Evolutionary conservation across 2,329 filamentous ascomycete species (phyloP).

Genomic region (Purpureocillium takamizusanense): DNA sequence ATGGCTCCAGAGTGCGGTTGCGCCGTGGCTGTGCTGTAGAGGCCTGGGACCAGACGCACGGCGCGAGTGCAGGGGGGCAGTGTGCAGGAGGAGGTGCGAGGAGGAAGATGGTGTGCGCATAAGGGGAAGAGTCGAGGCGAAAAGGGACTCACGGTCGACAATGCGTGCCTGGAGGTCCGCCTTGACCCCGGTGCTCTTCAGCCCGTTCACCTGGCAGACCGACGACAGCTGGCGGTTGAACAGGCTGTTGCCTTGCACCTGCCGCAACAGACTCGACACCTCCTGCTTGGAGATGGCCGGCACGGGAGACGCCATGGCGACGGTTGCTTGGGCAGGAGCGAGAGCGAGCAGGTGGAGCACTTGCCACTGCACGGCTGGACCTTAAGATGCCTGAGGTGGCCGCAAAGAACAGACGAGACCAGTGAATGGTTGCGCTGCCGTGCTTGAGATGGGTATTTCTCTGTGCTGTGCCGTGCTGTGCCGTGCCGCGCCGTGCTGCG

Average conservation of each 20-base stretch:
- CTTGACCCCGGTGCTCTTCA: constrained; percentile 79
- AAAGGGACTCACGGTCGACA: constrained; percentile 57
- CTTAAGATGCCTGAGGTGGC: too few species aligned
- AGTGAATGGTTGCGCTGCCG: too few species aligned
- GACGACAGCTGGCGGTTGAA: constrained; percentile 60
- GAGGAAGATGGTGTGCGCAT: background rate
- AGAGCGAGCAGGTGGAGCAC: background rate
- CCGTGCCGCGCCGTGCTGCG: too few species aligned
- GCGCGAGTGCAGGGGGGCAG: too few species aligned
- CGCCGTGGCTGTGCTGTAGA: too few species aligned
- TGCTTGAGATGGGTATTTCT: too few species aligned
- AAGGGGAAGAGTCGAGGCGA: background rate
- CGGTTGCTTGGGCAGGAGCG: background rate
- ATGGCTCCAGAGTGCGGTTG: too few species aligned
- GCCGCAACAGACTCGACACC: constrained; percentile 33
- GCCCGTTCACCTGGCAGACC: constrained; percentile 65
- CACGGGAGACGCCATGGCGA: constrained; percentile 15
- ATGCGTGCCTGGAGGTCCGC: constrained; percentile 71
- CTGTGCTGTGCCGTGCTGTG: too few species aligned
- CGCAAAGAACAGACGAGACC: too few species aligned
- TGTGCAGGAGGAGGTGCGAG: constrained; percentile 1
- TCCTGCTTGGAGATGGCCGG: constrained; percentile 28
- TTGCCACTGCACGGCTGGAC: too few species aligned
- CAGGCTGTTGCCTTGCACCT: constrained; percentile 33
- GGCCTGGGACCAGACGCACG: too few species aligned